These are phyloP conservation scores for Globisporangium mamillatum DNA, from an alignment of 352 stramenopile species.

Conservation along the genomic window DNA sequence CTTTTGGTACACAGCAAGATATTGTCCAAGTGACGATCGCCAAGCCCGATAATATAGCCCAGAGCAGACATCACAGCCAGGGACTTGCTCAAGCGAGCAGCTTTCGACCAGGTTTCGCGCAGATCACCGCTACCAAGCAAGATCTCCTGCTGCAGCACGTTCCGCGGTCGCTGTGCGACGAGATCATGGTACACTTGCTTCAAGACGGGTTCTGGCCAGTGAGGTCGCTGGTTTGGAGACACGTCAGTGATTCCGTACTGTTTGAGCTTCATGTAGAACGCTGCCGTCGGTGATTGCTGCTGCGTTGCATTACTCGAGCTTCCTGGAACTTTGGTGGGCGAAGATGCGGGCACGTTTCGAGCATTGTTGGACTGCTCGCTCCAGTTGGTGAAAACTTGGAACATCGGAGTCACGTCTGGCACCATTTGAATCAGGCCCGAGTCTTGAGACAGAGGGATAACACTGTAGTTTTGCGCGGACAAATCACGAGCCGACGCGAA, in stretches of 20 bases:
- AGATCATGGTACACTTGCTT: conserved; percentile 72
- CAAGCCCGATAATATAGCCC: conserved; percentile 87
- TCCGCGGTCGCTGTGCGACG: conserved; percentile 52
- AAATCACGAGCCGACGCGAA: conserved; percentile 41
- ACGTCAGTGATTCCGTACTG: conserved; percentile 71
- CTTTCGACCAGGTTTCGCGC: conserved; percentile 63
- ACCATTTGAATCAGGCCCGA: conserved; percentile 88
- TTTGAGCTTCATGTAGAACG: conserved; percentile 84
- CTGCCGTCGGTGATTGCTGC: conserved; percentile 52
- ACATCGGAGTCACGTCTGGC: conserved; percentile 73
- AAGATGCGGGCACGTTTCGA: conserved; percentile 22
- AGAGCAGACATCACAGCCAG: conserved; percentile 87
- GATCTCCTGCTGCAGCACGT: conserved; percentile 70
- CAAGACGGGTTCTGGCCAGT: conserved; percentile 58
- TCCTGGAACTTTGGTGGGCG: conserved; percentile 9
- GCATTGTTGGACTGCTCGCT: conserved; percentile 25
- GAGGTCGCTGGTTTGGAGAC: conserved; percentile 56
- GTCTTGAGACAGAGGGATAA: conserved; percentile 76
- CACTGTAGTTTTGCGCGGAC: conserved; percentile 62
- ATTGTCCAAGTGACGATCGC: conserved; percentile 91
- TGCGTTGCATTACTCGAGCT: conserved; percentile 10
- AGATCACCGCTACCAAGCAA: conserved; percentile 50
- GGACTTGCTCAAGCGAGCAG: conserved; percentile 55
- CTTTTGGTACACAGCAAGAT: conserved; percentile 80
- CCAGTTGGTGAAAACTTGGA: conserved; percentile 72